phyloP scores from a whole-genome alignment of 345 rosid genomes.

The Eucalyptus shirleyi region DNA sequence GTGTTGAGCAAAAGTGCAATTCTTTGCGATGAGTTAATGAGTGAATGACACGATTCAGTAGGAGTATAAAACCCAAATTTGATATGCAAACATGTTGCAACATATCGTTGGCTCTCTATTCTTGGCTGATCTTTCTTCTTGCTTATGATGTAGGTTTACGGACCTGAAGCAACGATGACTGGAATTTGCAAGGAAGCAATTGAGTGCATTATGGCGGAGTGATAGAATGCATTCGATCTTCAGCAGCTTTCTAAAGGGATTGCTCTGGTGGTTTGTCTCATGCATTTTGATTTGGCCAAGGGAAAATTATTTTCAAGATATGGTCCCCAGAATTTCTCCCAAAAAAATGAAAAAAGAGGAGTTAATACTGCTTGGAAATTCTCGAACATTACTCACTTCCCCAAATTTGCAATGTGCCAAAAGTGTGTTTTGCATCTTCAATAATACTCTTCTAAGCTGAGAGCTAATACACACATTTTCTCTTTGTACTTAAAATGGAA shows the following conservation, averaged over 20 bases:
- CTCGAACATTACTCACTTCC: neutral
- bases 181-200: constrained; percentile 96
- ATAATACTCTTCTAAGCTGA: neutral
- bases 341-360: neutral
- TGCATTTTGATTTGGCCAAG: neutral
- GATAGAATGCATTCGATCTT: neutral
- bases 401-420: neutral
- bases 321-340: neutral
- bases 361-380: neutral
- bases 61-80: neutral
- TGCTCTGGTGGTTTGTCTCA: neutral
- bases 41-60: neutral
- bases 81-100: neutral
- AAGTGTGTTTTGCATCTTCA: neutral
- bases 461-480: neutral
- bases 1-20: neutral
- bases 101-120: neutral
- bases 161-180: constrained; percentile 96
- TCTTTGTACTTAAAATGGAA: neutral
- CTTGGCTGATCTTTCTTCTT: neutral
- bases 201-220: constrained; percentile 62
- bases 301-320: neutral
- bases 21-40: neutral
- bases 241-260: neutral
- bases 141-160: constrained; percentile 50